Evolutionary conservation across 2,329 filamentous ascomycete species (phyloP), one percentile per base, ranked within the genome.

Genomic region (Pseudogymnoascus sp.): DNA sequence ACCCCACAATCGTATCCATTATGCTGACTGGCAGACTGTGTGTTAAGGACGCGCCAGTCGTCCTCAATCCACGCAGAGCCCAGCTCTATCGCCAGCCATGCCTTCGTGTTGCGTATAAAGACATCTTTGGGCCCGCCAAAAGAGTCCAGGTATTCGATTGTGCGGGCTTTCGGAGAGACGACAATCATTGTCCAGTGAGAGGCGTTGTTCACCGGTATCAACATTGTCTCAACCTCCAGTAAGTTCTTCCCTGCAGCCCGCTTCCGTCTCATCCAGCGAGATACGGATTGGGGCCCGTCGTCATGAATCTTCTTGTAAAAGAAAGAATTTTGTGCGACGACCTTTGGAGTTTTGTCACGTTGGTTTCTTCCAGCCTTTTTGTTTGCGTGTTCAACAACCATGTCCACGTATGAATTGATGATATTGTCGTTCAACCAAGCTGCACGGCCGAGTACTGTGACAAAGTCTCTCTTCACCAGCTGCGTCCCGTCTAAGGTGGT

Each of bases 1-100:
- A 91, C 83, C n/a, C 90, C 90, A 67, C 90, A 93, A 71, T 93
- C 90, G 70, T 82, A 85, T 1, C 81, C 81, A 69, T 93, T 93
- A 25, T 75, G 78, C 72, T 93, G 89, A 2, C 66, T 69, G 0
- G 83, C 80, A 37, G 82, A 83, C 14, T 74, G 72, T 49, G 81
- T 78, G n/a, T 75, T 71, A 6, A 82, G 75, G 1, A 79, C 75
- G 23, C 72, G 77, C 89, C 89, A 93, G 41, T 89, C 86, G 1
- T 75, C 74, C 12, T 77, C 76, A 1, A 79, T 70, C 69, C 82
- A 91, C 5, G 75, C 73, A 2, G 81, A 74, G n/a, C 77, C 79
- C 5, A 91, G 76, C 60, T 88, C 80, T 37, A 80, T 76, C 65
- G 78, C 72, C 5, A 91, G 74, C 82, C 85, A 91, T 1, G 76